phyloP scores from a whole-genome alignment of 257 asterid genomes.

The Penstemon barbatus region DNA sequence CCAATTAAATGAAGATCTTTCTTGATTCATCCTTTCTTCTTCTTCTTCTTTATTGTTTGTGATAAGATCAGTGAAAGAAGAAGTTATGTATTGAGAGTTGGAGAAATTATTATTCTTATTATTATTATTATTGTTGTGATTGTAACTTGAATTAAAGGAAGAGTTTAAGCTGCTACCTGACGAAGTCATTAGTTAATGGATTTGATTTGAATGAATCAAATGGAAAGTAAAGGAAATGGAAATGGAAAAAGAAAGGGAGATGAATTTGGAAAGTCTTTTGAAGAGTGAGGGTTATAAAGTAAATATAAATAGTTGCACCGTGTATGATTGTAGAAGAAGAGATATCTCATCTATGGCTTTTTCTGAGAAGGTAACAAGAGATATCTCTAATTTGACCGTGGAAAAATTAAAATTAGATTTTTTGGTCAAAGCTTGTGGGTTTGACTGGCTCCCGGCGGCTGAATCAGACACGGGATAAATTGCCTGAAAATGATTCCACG shows the following conservation, averaged over 20 bases:
- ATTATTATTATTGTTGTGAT: too few relatives aligned
- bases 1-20: conserved; percentile 35
- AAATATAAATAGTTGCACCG: conserved; percentile 11
- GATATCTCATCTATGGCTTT: neutral
- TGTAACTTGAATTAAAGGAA: neutral
- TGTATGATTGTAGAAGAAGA: neutral
- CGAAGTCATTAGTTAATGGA: neutral
- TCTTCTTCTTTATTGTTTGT: conserved; percentile 19
- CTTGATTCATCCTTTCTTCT: conserved; percentile 29
- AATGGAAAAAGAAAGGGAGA: neutral
- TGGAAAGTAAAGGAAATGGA: neutral
- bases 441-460: conserved; percentile 80
- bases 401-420: conserved; percentile 17
- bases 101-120: conserved; percentile 7
- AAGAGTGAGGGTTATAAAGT: neutral
- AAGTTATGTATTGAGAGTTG: conserved; percentile 32
- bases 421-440: conserved; percentile 49
- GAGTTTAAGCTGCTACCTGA: conserved; percentile 21
- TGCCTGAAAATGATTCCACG: conserved; percentile 16
- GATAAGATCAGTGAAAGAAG: conserved; percentile 46
- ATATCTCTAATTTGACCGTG: conserved; percentile 36
- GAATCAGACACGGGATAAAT: conserved; percentile 25
- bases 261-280: conserved; percentile 21
- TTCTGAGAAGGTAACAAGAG: conserved; percentile 34
- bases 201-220: conserved; percentile 22